Percentiles rank a stretch among this genome's conserved stretches.
phyloP scores from a whole-genome alignment of 2,329 filamentous ascomycete genomes.

The Pseudogymnoascus destructans region DNA sequence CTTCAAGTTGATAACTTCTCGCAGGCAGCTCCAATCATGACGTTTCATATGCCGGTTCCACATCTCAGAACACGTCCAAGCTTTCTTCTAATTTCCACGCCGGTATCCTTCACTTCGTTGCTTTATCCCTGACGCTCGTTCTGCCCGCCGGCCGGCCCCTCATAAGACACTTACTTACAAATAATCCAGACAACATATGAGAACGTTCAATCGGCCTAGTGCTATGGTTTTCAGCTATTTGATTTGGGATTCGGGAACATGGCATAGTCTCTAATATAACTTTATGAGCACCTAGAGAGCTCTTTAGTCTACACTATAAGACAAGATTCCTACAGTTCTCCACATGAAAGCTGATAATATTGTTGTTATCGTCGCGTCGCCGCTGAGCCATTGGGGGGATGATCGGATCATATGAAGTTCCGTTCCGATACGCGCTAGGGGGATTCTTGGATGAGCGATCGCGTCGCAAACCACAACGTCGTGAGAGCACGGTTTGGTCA shows the following conservation, averaged over 20 bases:
- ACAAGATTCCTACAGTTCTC: background rate
- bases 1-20: background rate
- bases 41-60: background rate
- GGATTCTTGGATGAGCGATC: background rate
- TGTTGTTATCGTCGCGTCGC: background rate
- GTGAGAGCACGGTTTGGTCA: background rate
- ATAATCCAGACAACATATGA: background rate
- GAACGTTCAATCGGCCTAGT: background rate
- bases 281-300: constrained; percentile 58
- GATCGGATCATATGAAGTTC: background rate
- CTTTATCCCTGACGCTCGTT: background rate
- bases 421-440: background rate
- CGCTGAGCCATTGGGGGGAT: background rate
- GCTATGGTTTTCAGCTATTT: constrained; percentile 40
- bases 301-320: constrained; percentile 56
- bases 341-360: background rate
- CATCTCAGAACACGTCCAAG: background rate
- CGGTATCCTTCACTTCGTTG: background rate
- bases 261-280: constrained; percentile 57
- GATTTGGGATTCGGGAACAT: constrained; percentile 47
- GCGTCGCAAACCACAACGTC: constrained; percentile 6
- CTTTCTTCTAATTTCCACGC: background rate
- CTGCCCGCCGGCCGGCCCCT: background rate
- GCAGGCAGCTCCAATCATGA: background rate
- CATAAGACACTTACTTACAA: background rate